Evolutionary conservation across 2,329 filamentous ascomycete genomes (phyloP).

Genomic region (Monosporascus sp.): DNA sequence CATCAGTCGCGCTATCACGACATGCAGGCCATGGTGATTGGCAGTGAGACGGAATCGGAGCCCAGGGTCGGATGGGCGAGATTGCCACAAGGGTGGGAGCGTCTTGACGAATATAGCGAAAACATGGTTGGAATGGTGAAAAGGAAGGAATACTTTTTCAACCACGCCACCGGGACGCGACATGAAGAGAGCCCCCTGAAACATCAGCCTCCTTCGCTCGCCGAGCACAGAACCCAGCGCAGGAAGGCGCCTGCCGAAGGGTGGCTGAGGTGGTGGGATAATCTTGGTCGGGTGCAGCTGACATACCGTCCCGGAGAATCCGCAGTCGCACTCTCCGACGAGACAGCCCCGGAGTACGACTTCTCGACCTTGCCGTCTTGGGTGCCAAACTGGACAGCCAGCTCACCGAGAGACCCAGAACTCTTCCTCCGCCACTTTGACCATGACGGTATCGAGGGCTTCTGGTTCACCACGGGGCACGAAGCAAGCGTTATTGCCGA

Average conservation of each 20-base stretch:
- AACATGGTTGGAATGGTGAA: not conserved
- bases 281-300: slow-evolving; percentile 5
- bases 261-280: slow-evolving; percentile 10
- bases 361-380: slow-evolving; percentile 7
- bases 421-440: slow-evolving; percentile 4
- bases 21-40: slow-evolving; percentile 2
- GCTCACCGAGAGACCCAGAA: slow-evolving; percentile 4
- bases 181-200: slow-evolving; percentile 6
- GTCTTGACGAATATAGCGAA: not conserved
- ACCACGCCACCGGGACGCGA: slow-evolving; percentile 2
- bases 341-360: not conserved
- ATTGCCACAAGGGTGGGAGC: slow-evolving; percentile 10
- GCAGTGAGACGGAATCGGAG: not conserved
- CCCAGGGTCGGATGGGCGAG: slow-evolving; percentile 6
- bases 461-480: not conserved
- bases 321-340: too few species aligned
- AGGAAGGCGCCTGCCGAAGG: slow-evolving; percentile 3
- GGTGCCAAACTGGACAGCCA: slow-evolving; percentile 9
- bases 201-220: not conserved
- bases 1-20: slow-evolving; percentile 12
- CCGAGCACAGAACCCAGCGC: not conserved
- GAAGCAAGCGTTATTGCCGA: not conserved
- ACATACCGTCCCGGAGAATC: not conserved
- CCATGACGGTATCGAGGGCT: not conserved
- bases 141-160: not conserved